phyloP scores from a whole-genome alignment of 78 protist species.

The Pelomyxa schiedti region DNA sequence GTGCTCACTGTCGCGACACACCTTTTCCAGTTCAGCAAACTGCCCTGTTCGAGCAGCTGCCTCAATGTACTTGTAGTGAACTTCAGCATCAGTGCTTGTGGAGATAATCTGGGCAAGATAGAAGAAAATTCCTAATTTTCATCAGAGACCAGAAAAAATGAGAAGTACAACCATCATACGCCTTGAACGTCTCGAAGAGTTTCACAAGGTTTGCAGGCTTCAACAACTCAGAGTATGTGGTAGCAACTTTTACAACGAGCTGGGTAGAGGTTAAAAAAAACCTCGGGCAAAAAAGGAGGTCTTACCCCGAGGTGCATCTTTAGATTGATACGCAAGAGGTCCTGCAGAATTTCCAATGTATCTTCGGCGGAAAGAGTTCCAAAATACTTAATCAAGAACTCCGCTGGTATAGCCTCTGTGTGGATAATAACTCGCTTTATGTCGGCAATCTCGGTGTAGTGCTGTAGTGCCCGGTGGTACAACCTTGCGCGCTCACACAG shows the following conservation, averaged over 20 bases:
- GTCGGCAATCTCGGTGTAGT: constrained; percentile 85
- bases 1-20: constrained; percentile 82
- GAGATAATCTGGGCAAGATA: constrained; percentile 64
- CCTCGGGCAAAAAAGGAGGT: no score
- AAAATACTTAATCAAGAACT: constrained; percentile 80
- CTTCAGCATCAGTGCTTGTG: constrained; percentile 75
- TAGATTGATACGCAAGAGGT: constrained; percentile 72
- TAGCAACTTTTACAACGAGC: constrained; percentile 85
- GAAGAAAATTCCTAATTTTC: constrained; percentile 54
- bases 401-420: constrained; percentile 32
- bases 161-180: constrained; percentile 74
- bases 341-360: constrained; percentile 76
- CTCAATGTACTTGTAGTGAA: constrained; percentile 95
- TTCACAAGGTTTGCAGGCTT: constrained; percentile 64
- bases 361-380: constrained; percentile 70
- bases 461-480: constrained; percentile 90
- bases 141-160: constrained; percentile 45
- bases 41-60: constrained; percentile 89
- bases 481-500: constrained; percentile 96
- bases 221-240: constrained; percentile 78
- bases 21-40: constrained; percentile 90
- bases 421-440: constrained; percentile 81
- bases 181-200: constrained; percentile 80
- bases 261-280: no score
- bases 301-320: constrained; percentile 79